Percentiles rank a stretch among this genome's conserved stretches.
These are phyloP conservation scores for Peronospora farinosa DNA, from an alignment of 352 stramenopile genomes.

Conservation along the genomic window DNA sequence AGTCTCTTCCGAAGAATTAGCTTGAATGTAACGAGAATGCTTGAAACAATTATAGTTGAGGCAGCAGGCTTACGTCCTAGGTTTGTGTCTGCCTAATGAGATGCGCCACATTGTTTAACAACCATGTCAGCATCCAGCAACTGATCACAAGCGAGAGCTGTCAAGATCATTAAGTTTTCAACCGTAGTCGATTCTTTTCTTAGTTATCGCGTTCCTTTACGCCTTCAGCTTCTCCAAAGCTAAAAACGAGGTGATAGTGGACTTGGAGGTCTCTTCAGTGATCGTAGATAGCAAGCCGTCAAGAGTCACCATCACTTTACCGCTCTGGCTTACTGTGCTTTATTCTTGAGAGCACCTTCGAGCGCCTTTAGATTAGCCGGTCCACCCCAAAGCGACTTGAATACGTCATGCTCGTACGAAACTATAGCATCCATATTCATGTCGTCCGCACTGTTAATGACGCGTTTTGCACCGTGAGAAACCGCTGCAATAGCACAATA, in stretches of 20 bases:
- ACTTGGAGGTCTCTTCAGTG: not conserved
- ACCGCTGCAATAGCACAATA: constrained; percentile 39
- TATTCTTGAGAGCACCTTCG: constrained; percentile 39
- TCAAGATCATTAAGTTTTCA: not conserved
- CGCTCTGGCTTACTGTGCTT: constrained; percentile 11
- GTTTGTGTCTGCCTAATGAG: no score
- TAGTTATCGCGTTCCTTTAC: not conserved
- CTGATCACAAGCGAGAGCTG: not conserved
- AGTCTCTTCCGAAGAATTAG: no score
- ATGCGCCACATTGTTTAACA: no score
- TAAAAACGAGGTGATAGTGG: not conserved
- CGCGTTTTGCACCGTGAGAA: constrained; percentile 58
- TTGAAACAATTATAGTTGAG: no score
- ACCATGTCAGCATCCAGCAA: no score
- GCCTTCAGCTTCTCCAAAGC: not conserved
- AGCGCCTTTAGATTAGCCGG: constrained; percentile 69
- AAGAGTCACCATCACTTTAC: no score
- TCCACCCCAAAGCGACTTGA: constrained; percentile 65
- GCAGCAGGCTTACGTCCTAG: no score
- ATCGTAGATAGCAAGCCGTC: not conserved
- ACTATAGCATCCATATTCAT: constrained; percentile 55
- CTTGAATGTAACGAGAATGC: no score
- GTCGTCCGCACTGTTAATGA: constrained; percentile 68
- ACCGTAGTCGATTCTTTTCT: not conserved
- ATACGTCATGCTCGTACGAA: constrained; percentile 57